These are phyloP conservation scores for Ulmus americana DNA, from an alignment of 331 rosid genomes.

Conservation along the genomic window DNA sequence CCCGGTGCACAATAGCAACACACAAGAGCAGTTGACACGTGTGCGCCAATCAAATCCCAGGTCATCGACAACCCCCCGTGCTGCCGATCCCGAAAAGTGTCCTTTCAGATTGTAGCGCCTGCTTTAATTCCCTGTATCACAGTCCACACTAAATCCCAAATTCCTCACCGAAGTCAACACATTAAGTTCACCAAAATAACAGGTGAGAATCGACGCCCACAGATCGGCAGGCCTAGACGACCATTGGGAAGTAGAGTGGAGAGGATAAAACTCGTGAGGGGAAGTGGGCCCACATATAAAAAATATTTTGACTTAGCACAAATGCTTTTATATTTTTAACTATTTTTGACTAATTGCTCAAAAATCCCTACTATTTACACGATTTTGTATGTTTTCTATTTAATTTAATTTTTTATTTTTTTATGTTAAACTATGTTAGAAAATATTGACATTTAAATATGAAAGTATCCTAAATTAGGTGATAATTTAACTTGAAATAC, in stretches of 20 bases:
- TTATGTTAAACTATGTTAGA: no score
- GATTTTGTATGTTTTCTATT: no score
- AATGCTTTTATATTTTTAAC: no score
- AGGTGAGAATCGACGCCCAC: not conserved
- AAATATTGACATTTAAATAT: no score
- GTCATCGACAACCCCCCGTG: not conserved
- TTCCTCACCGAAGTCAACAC: no score
- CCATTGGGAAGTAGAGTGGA: not conserved
- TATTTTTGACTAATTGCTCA: no score
- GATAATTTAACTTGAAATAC: no score
- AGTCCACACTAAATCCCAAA: not conserved
- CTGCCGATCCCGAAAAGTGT: slow-evolving; percentile 16
- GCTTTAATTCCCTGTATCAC: slow-evolving; percentile 6
- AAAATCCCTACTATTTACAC: no score
- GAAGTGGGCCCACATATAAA: not conserved
- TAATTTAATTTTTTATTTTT: no score
- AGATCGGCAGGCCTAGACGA: not conserved
- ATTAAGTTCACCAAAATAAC: not conserved
- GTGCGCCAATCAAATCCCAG: slow-evolving; percentile 9
- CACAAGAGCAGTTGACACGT: slow-evolving; percentile 16
- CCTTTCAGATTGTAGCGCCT: slow-evolving; percentile 14
- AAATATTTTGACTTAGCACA: no score
- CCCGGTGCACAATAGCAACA: slow-evolving; percentile 15
- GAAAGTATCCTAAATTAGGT: no score
- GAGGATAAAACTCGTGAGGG: not conserved